Conservation (phyloP, 352 stramenopile genomes). For the Phytophthora citrophthora region DNA sequence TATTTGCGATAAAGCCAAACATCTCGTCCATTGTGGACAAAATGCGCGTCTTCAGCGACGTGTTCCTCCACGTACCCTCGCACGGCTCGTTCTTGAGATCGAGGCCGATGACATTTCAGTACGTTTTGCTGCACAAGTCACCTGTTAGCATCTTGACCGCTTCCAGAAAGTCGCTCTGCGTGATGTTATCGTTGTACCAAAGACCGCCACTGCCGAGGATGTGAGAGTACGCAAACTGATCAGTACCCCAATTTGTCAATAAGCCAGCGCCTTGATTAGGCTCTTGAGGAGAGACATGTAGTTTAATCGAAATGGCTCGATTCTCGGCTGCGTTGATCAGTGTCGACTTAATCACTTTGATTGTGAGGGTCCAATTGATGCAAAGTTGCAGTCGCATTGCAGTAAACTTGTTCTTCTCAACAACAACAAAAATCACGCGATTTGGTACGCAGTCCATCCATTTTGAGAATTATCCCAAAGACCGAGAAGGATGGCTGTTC, state of each 20-base stretch:
- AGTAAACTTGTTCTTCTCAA: constrained; percentile 56
- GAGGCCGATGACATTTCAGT: constrained; percentile 82
- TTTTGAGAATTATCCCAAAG: constrained; percentile 69
- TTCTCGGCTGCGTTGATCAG: constrained; percentile 62
- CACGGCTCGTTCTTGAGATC: constrained; percentile 73
- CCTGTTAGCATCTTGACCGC: constrained; percentile 53
- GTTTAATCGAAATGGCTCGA: constrained; percentile 54
- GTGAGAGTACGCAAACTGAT: constrained; percentile 56
- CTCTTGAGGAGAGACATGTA: constrained; percentile 57
- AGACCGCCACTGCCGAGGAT: constrained; percentile 33
- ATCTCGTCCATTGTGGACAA: constrained; percentile 65
- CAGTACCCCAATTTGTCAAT: constrained; percentile 42
- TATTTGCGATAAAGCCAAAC: constrained; percentile 65
- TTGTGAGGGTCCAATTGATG: constrained; percentile 57
- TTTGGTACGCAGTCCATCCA: constrained; percentile 58
- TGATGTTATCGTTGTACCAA: constrained; percentile 48
- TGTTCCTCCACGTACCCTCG: constrained; percentile 59
- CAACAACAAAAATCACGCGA: constrained; percentile 47
- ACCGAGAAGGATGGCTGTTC: constrained; percentile 56
- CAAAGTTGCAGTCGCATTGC: constrained; percentile 53
- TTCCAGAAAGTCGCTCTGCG: constrained; percentile 44
- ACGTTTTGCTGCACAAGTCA: constrained; percentile 58
- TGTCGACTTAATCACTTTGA: constrained; percentile 46
- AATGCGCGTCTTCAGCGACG: constrained; percentile 44
- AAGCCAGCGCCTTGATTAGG: constrained; percentile 42